A percentile compares a stretch with the other conserved stretches of the same genome.
These are phyloP conservation scores for Fusarium stilboides DNA, from an alignment of 2,329 filamentous ascomycete genomes.

Conservation along the genomic window DNA sequence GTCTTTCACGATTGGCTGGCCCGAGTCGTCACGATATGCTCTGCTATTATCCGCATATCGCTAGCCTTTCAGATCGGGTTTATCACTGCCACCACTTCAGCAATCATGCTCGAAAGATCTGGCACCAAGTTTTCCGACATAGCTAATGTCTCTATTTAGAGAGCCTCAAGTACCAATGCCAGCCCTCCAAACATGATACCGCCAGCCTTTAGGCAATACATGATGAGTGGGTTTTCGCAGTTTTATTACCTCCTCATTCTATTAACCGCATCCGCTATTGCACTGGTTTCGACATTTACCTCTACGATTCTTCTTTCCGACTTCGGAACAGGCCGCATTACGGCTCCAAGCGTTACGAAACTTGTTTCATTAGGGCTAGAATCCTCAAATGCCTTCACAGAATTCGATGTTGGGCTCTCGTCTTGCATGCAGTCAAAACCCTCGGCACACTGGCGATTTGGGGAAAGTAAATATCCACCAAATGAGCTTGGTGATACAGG, in stretches of 20 bases:
- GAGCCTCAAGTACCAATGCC: background rate
- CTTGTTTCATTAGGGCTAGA: background rate
- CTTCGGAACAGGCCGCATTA: background rate
- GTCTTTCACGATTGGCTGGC: conserved; percentile 1
- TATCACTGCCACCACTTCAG: background rate
- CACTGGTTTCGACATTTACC: conserved; percentile 10
- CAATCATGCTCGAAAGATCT: conserved; percentile 14
- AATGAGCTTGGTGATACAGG: conserved; percentile 1
- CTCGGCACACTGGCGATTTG: conserved; percentile 22
- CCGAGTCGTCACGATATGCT: conserved; percentile 17
- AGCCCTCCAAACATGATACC: background rate
- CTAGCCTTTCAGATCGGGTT: conserved; percentile 6
- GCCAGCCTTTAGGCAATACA: background rate
- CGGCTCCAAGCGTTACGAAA: background rate
- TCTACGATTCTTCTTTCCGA: conserved; percentile 28
- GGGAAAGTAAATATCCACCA: background rate
- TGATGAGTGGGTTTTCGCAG: accelerated
- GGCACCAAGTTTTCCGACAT: background rate
- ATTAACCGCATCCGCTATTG: background rate
- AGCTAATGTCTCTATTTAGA: background rate
- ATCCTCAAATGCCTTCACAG: background rate
- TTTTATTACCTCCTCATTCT: background rate
- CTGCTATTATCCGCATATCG: conserved; percentile 4
- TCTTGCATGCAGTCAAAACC: conserved; percentile 1
- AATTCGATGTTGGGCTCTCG: background rate